Evolutionary conservation across 345 rosid species (phyloP).

Genomic region (Aegle marmelos): DNA sequence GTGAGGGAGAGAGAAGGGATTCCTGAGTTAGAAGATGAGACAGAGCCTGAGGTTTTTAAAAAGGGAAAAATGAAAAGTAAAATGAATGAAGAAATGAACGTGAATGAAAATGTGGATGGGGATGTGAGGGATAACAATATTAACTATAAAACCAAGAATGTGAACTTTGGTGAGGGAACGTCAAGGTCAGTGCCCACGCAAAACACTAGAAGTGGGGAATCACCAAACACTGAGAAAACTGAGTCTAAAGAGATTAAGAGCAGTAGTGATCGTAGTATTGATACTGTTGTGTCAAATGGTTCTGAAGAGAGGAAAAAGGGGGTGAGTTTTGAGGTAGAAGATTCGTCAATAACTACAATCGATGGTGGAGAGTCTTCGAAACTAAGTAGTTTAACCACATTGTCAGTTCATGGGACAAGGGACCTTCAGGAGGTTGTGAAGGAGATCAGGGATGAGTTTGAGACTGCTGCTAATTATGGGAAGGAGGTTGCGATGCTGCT

Average conservation of each 20-base stretch:
- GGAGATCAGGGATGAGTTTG: conserved; percentile 86
- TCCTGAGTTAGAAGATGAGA: conserved; percentile 94
- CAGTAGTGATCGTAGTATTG: conserved; percentile 41
- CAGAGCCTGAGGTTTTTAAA: conserved; percentile 59
- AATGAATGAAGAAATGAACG: conserved; percentile 27
- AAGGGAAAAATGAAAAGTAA: conserved; percentile 34
- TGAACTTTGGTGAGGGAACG: conserved; percentile 62
- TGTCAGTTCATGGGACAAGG: conserved; percentile 71
- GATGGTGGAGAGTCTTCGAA: conserved; percentile 67
- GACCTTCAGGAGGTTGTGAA: conserved; percentile 79
- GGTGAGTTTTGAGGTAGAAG: conserved; percentile 80
- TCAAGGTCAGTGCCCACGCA: conserved; percentile 49
- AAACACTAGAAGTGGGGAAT: conserved; percentile 15
- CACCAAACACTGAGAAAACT: conserved; percentile 23
- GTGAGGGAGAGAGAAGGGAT: conserved; percentile 95
- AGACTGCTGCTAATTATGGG: conserved; percentile 70
- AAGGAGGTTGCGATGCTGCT: conserved; percentile 88
- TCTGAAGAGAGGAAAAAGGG: conserved; percentile 62
- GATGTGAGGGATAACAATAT: background rate
- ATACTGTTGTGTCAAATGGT: conserved; percentile 37
- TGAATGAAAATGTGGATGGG: conserved; percentile 4
- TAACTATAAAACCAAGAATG: conserved; percentile 25
- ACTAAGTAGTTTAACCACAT: conserved; percentile 55
- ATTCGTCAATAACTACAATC: conserved; percentile 19
- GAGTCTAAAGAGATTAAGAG: conserved; percentile 29